These are phyloP conservation scores for Helminthosporium solani DNA, from an alignment of 2,329 filamentous ascomycete genomes.

Conservation along the genomic window DNA sequence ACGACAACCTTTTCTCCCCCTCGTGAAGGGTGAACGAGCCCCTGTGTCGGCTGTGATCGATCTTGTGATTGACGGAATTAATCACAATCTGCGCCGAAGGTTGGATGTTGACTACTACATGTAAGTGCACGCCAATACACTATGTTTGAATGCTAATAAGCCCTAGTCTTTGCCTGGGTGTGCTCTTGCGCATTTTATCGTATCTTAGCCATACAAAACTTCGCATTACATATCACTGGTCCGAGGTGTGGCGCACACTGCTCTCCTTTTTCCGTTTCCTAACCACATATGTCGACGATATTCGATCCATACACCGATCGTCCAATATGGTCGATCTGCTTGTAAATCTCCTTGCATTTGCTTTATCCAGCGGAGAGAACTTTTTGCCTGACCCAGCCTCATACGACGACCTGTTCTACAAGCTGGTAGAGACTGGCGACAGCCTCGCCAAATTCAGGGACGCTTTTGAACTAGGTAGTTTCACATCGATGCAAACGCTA, in stretches of 20 bases:
- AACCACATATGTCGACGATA: slow-evolving; percentile 77
- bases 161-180: slow-evolving; percentile 72
- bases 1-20: slow-evolving; percentile 78
- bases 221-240: slow-evolving; percentile 87
- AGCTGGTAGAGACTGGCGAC: slow-evolving; percentile 89
- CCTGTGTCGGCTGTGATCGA: slow-evolving; percentile 78
- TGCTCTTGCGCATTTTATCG: slow-evolving; percentile 79
- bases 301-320: slow-evolving; percentile 69
- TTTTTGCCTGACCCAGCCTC: slow-evolving; percentile 84
- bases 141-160: slow-evolving; percentile 37
- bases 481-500: slow-evolving; percentile 73
- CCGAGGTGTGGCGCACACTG: slow-evolving; percentile 87
- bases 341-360: slow-evolving; percentile 79
- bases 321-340: slow-evolving; percentile 72
- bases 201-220: slow-evolving; percentile 80
- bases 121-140: slow-evolving; percentile 30
- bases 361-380: slow-evolving; percentile 81
- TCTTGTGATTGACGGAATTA: slow-evolving; percentile 84
- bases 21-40: slow-evolving; percentile 70
- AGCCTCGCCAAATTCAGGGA: slow-evolving; percentile 79
- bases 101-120: slow-evolving; percentile 85
- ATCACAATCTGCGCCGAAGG: slow-evolving; percentile 84
- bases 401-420: slow-evolving; percentile 98
- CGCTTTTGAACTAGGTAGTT: slow-evolving; percentile 59
- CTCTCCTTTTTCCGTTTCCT: slow-evolving; percentile 88